These are phyloP conservation scores for Mucor piriformis DNA, from an alignment of 371 early-diverging fungal genomes.

Conservation along the genomic window DNA sequence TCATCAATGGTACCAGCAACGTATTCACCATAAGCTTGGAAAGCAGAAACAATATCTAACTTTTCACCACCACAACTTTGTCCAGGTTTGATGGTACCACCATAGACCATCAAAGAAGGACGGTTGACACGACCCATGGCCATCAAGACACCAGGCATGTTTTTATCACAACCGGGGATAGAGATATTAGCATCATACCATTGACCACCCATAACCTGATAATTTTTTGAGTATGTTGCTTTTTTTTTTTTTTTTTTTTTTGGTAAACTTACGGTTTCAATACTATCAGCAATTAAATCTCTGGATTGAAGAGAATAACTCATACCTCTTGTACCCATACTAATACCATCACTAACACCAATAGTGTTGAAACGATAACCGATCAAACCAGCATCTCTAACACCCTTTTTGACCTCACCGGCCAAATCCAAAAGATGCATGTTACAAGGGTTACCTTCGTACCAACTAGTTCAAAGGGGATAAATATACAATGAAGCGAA, in stretches of 20 bases:
- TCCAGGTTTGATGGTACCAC: slow-evolving; percentile 88
- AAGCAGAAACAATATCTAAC: slow-evolving; percentile 93
- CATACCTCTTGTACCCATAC: slow-evolving; percentile 97
- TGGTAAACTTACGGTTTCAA: slow-evolving; percentile 81
- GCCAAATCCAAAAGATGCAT: slow-evolving; percentile 96
- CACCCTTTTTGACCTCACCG: slow-evolving; percentile 88
- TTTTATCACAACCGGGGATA: slow-evolving; percentile 88
- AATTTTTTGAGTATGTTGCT: no score
- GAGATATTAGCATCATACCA: slow-evolving; percentile 34
- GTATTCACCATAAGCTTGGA: slow-evolving; percentile 94
- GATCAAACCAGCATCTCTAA: slow-evolving; percentile 83
- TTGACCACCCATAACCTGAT: slow-evolving; percentile 34
- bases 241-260: no score
- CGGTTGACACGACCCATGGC: slow-evolving; percentile 95
- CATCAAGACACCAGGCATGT: slow-evolving; percentile 97
- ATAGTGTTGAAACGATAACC: slow-evolving; percentile 97
- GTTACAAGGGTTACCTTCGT: slow-evolving; percentile 99
- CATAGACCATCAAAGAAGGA: slow-evolving; percentile 94
- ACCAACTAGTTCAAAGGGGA: slow-evolving; percentile 67
- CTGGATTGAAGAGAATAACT: slow-evolving; percentile 93
- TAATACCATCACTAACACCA: slow-evolving; percentile 96
- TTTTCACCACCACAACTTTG: slow-evolving; percentile 64
- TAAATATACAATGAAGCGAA: background rate
- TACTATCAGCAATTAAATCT: slow-evolving; percentile 97
- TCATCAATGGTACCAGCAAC: slow-evolving; percentile 89